phyloP scores from a whole-genome alignment of 2,329 filamentous ascomycete genomes.

The Penicillium aurantiogriseum region DNA sequence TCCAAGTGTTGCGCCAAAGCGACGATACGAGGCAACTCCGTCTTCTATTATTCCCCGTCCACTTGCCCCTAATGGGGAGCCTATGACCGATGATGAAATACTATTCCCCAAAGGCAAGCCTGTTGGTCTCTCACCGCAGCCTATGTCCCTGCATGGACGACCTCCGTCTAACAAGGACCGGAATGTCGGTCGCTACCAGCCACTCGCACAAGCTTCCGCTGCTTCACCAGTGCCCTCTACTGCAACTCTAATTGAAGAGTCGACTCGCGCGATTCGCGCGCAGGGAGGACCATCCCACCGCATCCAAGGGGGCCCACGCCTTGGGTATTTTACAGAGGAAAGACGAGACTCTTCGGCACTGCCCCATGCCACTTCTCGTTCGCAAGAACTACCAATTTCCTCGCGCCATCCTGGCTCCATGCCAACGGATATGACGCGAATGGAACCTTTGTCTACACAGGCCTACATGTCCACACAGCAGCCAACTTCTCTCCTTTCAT shows the following conservation, averaged over 20 bases:
- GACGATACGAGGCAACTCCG: slow-evolving; percentile 49
- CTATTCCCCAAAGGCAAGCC: slow-evolving; percentile 35
- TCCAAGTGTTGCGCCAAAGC: slow-evolving; percentile 46
- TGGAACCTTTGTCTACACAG: slow-evolving; percentile 35
- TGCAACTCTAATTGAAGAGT: slow-evolving; percentile 35
- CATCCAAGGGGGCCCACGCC: slow-evolving; percentile 39
- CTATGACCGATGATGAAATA: slow-evolving; percentile 34
- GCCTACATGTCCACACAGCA: slow-evolving; percentile 32
- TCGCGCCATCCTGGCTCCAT: slow-evolving; percentile 30
- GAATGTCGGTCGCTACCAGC: slow-evolving; percentile 35
- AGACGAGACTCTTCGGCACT: slow-evolving; percentile 33
- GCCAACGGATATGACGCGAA: slow-evolving; percentile 33
- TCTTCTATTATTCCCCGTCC: slow-evolving; percentile 43
- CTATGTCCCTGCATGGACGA: slow-evolving; percentile 32
- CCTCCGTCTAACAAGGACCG: slow-evolving; percentile 38
- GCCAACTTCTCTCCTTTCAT: slow-evolving; percentile 27
- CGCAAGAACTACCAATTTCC: slow-evolving; percentile 32
- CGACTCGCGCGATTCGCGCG: slow-evolving; percentile 32
- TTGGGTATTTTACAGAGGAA: slow-evolving; percentile 47
- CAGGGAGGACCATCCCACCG: slow-evolving; percentile 34
- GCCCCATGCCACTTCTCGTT: slow-evolving; percentile 25
- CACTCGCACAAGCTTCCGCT: slow-evolving; percentile 41
- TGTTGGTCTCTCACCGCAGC: slow-evolving; percentile 32
- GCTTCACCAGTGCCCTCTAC: slow-evolving; percentile 27
- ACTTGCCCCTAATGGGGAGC: slow-evolving; percentile 45